phyloP scores from a whole-genome alignment of 179 eudicot species.

The Amaranthus tricolor region DNA sequence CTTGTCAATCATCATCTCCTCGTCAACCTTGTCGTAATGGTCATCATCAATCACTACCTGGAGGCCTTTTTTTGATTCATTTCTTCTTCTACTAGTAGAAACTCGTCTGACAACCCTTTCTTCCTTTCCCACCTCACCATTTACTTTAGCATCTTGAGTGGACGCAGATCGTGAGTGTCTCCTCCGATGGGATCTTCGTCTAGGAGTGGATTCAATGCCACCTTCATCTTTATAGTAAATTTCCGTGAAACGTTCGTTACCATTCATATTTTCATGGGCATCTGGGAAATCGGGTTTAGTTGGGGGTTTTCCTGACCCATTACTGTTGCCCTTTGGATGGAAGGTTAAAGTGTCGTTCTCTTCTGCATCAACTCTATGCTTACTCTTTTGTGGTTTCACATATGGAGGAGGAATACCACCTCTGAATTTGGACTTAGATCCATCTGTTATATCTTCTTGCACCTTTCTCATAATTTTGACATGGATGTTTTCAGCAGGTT shows the following conservation, averaged over 20 bases:
- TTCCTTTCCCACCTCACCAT: constrained; percentile 44
- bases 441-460: constrained; percentile 41
- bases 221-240: constrained; percentile 40
- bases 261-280: constrained; percentile 26
- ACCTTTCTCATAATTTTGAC: constrained; percentile 25
- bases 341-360: constrained; percentile 34
- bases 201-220: constrained; percentile 41
- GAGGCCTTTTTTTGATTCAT: constrained; percentile 67
- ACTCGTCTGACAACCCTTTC: constrained; percentile 45
- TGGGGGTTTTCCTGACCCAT: constrained; percentile 31
- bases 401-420: constrained; percentile 69
- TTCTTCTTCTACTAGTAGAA: constrained; percentile 72
- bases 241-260: constrained; percentile 38
- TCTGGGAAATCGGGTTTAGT: constrained; percentile 27
- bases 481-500: constrained; percentile 22
- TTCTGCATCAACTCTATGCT: constrained; percentile 24
- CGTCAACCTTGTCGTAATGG: constrained; percentile 49
- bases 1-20: constrained; percentile 75
- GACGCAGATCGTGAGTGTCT: constrained; percentile 54
- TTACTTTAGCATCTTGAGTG: constrained; percentile 27
- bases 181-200: constrained; percentile 62
- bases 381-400: constrained; percentile 48
- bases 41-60: constrained; percentile 66
- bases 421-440: constrained; percentile 38
- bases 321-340: constrained; percentile 19